Percentiles rank a stretch among this genome's conserved stretches.
phyloP scores from a whole-genome alignment of 1,284 basidiomycete species.

The Phaffia rhodozyma region DNA sequence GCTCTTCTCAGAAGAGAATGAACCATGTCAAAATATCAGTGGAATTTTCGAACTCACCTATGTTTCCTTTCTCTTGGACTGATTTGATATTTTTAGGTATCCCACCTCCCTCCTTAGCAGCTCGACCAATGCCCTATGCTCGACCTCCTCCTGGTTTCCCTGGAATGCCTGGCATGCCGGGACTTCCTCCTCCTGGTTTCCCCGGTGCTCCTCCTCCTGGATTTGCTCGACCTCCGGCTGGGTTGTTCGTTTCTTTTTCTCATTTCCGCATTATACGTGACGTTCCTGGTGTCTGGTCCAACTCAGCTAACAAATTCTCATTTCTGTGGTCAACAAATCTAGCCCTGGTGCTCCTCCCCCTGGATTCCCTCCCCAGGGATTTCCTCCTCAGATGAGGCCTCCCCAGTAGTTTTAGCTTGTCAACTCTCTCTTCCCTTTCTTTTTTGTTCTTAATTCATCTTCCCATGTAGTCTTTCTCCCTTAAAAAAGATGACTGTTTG shows the following conservation, averaged over 20 bases:
- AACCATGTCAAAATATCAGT: no score
- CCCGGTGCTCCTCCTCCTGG: neutral
- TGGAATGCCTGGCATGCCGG: conserved; percentile 48
- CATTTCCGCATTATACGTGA: neutral
- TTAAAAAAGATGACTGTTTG: no score
- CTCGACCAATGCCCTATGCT: conserved; percentile 69
- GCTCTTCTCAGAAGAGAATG: conserved; percentile 17
- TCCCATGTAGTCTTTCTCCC: no score
- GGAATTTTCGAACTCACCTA: conserved; percentile 20
- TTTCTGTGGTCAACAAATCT: neutral
- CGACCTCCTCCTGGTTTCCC: conserved; percentile 45
- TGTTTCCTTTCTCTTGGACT: conserved; percentile 16
- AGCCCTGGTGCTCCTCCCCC: conserved; percentile 18
- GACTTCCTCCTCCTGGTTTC: conserved; percentile 39
- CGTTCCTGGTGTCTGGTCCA: neutral
- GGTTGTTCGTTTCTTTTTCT: no score
- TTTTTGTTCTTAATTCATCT: no score
- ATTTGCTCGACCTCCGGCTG: neutral
- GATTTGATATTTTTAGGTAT: conserved; percentile 31
- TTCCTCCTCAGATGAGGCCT: conserved; percentile 10
- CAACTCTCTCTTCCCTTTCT: neutral
- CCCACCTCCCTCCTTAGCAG: conserved; percentile 53
- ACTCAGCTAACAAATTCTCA: neutral
- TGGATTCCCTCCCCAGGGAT: conserved; percentile 16
- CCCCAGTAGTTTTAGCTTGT: neutral